phyloP scores from a whole-genome alignment of 192 early-diverging fungal species.

The Backusella psychrophila region DNA sequence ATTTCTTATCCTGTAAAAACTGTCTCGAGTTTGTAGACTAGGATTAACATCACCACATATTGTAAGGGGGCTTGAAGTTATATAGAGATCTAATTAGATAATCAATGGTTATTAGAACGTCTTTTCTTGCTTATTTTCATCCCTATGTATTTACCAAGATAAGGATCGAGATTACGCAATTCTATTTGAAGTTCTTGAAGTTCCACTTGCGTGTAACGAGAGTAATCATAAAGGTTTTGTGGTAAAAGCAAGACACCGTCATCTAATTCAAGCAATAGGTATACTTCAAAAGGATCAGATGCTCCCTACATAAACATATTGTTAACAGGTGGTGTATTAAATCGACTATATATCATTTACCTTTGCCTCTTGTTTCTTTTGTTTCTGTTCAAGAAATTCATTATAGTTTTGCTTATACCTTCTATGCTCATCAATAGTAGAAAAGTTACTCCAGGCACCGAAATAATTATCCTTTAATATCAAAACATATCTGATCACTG shows the following conservation, averaged over 20 bases:
- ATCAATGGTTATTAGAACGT: background rate
- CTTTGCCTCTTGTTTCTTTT: conserved; percentile 51
- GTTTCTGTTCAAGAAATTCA: conserved; percentile 26
- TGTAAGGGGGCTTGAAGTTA: conserved; percentile 53
- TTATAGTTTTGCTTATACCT: conserved; percentile 30
- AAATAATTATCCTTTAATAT: conserved; percentile 74
- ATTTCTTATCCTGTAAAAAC: conserved; percentile 24
- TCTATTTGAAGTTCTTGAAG: conserved; percentile 66
- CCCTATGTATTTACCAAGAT: conserved; percentile 48
- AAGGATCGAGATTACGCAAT: conserved; percentile 58
- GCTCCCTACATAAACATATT: background rate
- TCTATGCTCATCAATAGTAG: conserved; percentile 64
- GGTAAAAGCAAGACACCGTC: conserved; percentile 53
- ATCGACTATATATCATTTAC: conserved; percentile 18
- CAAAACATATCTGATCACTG: conserved; percentile 62
- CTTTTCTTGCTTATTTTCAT: background rate
- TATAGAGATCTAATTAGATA: conserved; percentile 45
- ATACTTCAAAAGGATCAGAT: conserved; percentile 56
- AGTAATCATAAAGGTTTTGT: conserved; percentile 58
- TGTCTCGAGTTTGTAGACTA: conserved; percentile 22
- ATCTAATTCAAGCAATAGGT: conserved; percentile 43
- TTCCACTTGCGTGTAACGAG: conserved; percentile 52
- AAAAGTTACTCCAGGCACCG: conserved; percentile 56
- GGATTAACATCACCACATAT: conserved; percentile 40
- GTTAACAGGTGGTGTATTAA: background rate